phyloP scores from a whole-genome alignment of 495 filamentous ascomycete species.

The Penicillium argentinense region DNA sequence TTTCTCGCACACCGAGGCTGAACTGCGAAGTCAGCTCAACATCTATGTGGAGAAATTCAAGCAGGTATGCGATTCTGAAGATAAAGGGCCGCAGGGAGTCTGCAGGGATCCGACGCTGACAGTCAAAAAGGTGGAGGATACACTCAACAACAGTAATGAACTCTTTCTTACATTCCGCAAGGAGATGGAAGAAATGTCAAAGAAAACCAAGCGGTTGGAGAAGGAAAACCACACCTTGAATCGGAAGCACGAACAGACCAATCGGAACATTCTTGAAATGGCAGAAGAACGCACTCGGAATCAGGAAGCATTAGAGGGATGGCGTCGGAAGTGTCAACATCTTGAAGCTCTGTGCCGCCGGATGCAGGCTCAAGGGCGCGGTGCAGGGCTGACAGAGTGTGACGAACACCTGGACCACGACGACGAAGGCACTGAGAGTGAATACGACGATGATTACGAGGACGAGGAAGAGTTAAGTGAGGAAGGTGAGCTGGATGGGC shows the following conservation, averaged over 20 bases:
- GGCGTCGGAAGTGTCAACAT: constrained; percentile 87
- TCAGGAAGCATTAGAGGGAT: constrained; percentile 74
- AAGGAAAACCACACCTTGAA: constrained; percentile 92
- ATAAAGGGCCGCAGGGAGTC: no score
- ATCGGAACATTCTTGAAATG: constrained; percentile 96
- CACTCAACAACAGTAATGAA: constrained; percentile 97
- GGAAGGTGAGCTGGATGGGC: constrained; percentile 65
- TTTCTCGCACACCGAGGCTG: constrained; percentile 93
- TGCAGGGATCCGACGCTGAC: no score
- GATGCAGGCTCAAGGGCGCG: constrained; percentile 89
- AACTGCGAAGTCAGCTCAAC: constrained; percentile 91
- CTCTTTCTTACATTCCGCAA: constrained; percentile 97
- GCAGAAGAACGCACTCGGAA: constrained; percentile 88
- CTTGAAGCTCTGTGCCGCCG: constrained; percentile 89
- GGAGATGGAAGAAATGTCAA: constrained; percentile 99
- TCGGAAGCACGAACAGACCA: constrained; percentile 90
- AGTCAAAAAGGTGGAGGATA: constrained; percentile 99
- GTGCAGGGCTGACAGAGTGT: constrained; percentile 54
- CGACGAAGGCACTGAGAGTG: constrained; percentile 68
- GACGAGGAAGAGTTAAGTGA: constrained; percentile 67
- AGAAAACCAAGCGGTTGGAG: constrained; percentile 96
- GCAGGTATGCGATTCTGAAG: constrained; percentile 70
- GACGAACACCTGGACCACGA: constrained; percentile 59
- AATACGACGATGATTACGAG: constrained; percentile 70
- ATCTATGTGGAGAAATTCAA: constrained; percentile 99